These are phyloP conservation scores for Stipa capillata DNA, from an alignment of 176 grass and related monocot genomes.

Conservation along the genomic window DNA sequence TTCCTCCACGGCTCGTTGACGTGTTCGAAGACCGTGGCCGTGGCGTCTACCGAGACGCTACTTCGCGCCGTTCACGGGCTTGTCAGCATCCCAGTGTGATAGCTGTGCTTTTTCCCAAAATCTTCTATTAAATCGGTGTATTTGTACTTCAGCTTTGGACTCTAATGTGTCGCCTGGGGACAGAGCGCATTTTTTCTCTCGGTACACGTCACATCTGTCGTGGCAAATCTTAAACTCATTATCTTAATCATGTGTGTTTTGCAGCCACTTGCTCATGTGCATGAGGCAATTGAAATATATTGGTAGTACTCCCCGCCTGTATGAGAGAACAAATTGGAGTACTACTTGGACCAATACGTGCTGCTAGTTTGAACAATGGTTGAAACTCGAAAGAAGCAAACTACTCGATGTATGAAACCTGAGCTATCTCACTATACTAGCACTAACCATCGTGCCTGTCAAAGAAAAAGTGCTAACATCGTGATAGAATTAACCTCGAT, in stretches of 20 bases:
- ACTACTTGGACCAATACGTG: neutral
- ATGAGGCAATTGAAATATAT: neutral
- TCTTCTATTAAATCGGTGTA: neutral
- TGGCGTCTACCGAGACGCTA: neutral
- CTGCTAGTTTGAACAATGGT: neutral
- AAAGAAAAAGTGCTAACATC: neutral
- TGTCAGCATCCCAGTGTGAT: neutral
- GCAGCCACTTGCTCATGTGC: neutral
- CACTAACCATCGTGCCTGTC: neutral
- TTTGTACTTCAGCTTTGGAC: neutral
- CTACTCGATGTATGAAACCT: neutral
- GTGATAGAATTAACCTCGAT: neutral
- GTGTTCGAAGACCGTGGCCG: neutral
- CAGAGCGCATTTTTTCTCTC: neutral
- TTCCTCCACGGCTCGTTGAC: conserved; percentile 6
- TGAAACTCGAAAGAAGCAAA: neutral
- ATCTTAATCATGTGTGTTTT: neutral
- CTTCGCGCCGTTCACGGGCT: neutral
- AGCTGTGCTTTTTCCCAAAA: neutral
- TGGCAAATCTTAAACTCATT: neutral
- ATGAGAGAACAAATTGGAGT: neutral
- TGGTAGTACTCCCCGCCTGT: neutral
- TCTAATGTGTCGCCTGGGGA: neutral
- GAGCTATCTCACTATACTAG: neutral
- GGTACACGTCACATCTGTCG: neutral